A percentile compares a stretch with the other conserved stretches of the same genome.
These are phyloP conservation scores for Malassezia nana DNA, from an alignment of 1,284 basidiomycete genomes.

Conservation along the genomic window DNA sequence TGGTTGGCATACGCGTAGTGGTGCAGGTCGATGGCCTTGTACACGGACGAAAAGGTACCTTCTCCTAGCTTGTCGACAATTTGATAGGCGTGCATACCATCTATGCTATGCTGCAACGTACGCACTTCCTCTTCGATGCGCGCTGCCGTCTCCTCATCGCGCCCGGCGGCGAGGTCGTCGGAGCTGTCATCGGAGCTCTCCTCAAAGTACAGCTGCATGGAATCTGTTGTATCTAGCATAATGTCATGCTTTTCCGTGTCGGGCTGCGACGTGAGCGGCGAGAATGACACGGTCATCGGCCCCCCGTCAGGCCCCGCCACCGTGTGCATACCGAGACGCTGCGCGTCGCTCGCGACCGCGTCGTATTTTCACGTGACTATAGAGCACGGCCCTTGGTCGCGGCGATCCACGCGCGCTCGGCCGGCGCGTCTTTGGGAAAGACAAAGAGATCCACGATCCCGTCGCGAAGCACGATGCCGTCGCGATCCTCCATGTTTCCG, in stretches of 20 bases:
- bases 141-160: conserved; percentile 22
- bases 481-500: conserved; percentile 56
- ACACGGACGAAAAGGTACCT: conserved; percentile 92
- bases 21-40: conserved; percentile 79
- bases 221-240: background rate
- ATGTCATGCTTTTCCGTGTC: background rate
- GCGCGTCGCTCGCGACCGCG: conserved; percentile 3
- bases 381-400: conserved; percentile 59
- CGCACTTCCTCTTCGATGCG: conserved; percentile 40
- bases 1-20: conserved; percentile 70
- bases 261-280: background rate
- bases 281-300: background rate
- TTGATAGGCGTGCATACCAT: conserved; percentile 58
- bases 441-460: conserved; percentile 77
- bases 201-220: conserved; percentile 9
- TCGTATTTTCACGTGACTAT: conserved; percentile 11
- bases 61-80: conserved; percentile 86
- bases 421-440: conserved; percentile 68
- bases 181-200: conserved; percentile 2
- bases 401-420: conserved; percentile 70
- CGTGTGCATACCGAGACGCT: background rate
- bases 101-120: conserved; percentile 68
- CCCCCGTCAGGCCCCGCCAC: background rate
- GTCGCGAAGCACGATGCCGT: conserved; percentile 76
- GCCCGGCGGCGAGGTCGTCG: conserved; percentile 7